Percentiles rank a stretch among this genome's conserved stretches.
Evolutionary conservation across 2,329 filamentous ascomycete species (phyloP).

Genomic region (Claviceps spartinae): DNA sequence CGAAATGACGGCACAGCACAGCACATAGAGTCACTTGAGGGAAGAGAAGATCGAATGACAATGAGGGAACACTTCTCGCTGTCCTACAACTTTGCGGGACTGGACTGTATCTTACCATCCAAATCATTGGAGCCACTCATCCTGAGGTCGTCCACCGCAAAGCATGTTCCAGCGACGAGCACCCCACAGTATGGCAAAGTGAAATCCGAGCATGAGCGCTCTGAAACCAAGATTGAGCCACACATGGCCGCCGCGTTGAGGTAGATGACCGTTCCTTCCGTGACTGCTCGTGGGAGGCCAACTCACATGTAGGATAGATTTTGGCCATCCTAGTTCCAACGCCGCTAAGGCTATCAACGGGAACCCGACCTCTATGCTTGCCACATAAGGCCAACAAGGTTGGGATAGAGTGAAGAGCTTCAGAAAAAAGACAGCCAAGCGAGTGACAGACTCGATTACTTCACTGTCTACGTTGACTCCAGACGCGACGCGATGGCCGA

Average conservation of each 20-base stretch:
- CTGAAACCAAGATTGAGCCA: constrained; percentile 16
- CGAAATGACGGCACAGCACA: neutral
- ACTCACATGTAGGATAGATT: constrained; percentile 3
- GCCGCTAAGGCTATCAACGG: constrained; percentile 56
- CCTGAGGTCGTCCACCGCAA: constrained; percentile 15
- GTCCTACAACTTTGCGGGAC: neutral
- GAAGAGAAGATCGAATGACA: neutral
- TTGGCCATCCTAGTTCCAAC: constrained; percentile 43
- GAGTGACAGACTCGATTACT: constrained; percentile 23
- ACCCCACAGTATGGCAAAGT: constrained; percentile 22
- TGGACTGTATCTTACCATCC: constrained; percentile 2
- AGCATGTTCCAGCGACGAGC: constrained; percentile 20
- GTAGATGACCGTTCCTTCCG: neutral
- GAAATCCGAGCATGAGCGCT: constrained; percentile 18
- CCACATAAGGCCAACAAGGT: constrained; percentile 59
- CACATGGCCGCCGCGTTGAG: neutral
- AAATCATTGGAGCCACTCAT: constrained; percentile 18
- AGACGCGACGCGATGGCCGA: constrained; percentile 18
- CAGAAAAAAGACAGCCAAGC: constrained; percentile 48
- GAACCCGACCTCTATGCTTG: constrained; percentile 50
- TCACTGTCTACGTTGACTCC: constrained; percentile 16
- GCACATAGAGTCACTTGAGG: neutral
- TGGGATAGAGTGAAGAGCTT: constrained; percentile 54
- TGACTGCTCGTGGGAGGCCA: neutral
- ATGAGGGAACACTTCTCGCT: neutral